These are phyloP conservation scores for Neurospora sp. DNA, from an alignment of 2,329 filamentous ascomycete genomes.

Conservation along the genomic window DNA sequence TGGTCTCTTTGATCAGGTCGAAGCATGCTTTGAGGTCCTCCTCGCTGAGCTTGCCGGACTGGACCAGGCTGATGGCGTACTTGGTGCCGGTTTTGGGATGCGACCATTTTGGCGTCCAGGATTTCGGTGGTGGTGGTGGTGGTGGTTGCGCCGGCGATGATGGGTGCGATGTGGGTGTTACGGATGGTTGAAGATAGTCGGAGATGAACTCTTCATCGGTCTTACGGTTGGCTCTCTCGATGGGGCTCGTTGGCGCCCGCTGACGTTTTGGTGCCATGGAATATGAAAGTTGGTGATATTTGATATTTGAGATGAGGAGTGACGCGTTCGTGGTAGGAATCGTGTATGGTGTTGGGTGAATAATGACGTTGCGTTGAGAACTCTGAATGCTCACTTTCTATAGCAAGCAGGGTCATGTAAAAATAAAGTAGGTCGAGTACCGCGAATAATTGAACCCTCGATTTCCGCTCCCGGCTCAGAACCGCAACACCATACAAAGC, in stretches of 20 bases:
- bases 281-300: not conserved
- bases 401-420: not conserved
- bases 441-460: not conserved
- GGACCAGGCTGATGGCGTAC: conserved; percentile 36
- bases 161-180: conserved; percentile 15
- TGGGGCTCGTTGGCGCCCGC: conserved; percentile 18
- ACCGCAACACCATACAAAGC: not conserved
- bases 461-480: not conserved
- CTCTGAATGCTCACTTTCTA: not conserved
- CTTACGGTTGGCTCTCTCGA: conserved; percentile 40
- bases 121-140: not conserved
- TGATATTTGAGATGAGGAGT: not conserved
- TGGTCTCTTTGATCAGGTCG: conserved; percentile 51
- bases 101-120: conserved; percentile 33
- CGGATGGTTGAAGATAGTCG: conserved; percentile 37
- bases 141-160: not conserved
- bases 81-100: conserved; percentile 34
- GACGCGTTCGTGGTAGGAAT: not conserved
- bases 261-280: conserved; percentile 19
- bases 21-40: conserved; percentile 45
- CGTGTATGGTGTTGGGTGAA: not conserved
- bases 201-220: conserved; percentile 37
- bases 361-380: not conserved
- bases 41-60: conserved; percentile 28
- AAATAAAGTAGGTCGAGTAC: not conserved